A percentile compares a stretch with the other conserved stretches of the same genome.
Conservation (phyloP, 2,329 filamentous ascomycete species). For the Ceratocystis smalleyi region DNA sequence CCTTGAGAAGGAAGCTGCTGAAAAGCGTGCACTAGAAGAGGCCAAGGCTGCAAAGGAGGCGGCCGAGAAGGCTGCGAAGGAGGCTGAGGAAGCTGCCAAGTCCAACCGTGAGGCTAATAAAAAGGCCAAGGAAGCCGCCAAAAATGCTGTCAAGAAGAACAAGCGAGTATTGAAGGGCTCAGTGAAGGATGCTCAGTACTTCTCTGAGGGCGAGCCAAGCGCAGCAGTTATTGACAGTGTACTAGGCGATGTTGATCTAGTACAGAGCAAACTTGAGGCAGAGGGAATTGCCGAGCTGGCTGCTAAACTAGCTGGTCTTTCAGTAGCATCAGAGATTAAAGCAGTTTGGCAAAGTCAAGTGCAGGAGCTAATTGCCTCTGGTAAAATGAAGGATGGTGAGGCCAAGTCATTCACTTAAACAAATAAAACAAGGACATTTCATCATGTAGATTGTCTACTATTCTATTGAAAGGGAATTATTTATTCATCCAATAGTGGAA, state of each 20-base stretch:
- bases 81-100: conserved; percentile 79
- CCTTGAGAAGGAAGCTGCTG: conserved; percentile 77
- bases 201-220: conserved; percentile 56
- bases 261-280: conserved; percentile 76
- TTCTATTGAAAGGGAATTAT: no score
- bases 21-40: conserved; percentile 75
- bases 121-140: conserved; percentile 97
- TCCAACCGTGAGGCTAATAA: conserved; percentile 66
- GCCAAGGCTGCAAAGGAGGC: conserved; percentile 70
- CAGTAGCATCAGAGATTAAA: conserved; percentile 74
- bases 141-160: conserved; percentile 99
- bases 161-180: conserved; percentile 89
- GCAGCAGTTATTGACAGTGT: conserved; percentile 66
- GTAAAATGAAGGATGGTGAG: conserved; percentile 76
- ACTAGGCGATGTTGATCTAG: conserved; percentile 67
- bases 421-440: not conserved
- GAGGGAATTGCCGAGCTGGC: conserved; percentile 81
- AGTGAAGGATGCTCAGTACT: conserved; percentile 98
- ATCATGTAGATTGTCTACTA: not conserved
- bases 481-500: no score
- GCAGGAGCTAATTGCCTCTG: conserved; percentile 59
- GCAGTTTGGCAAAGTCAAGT: conserved; percentile 63
- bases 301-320: conserved; percentile 61
- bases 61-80: conserved; percentile 62
- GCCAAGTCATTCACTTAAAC: conserved; percentile 44